A percentile compares a stretch with the other conserved stretches of the same genome.
Conservation (phyloP, 2,329 filamentous ascomycete species). For the Beauveria sp. region DNA sequence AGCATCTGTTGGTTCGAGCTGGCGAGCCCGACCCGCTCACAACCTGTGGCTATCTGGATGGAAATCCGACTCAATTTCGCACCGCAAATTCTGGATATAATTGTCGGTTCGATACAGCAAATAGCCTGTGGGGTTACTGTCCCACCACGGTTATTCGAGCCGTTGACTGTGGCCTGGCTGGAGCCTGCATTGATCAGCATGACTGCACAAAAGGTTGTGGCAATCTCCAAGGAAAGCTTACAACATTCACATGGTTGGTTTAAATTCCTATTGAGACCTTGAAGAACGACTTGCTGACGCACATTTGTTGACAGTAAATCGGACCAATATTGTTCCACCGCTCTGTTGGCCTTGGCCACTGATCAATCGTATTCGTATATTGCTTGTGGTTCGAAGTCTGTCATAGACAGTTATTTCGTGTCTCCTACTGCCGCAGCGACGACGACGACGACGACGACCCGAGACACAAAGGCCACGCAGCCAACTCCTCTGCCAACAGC, state of each 20-base stretch:
- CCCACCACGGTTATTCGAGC: constrained; percentile 1
- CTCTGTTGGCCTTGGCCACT: constrained; percentile 23
- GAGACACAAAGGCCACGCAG: constrained; percentile 9
- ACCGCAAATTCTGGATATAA: constrained; percentile 6
- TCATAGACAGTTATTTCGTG: constrained; percentile 19
- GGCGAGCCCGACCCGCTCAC: neutral
- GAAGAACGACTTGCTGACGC: neutral
- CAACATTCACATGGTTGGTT: constrained; percentile 29
- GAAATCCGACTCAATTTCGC: neutral
- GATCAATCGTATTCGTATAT: constrained; percentile 29
- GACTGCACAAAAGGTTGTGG: constrained; percentile 23
- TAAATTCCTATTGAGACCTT: neutral
- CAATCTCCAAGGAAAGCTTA: constrained; percentile 15
- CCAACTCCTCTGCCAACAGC: neutral
- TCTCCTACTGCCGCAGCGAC: constrained; percentile 13
- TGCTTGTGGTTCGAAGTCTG: constrained; percentile 22
- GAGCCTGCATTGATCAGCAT: constrained; percentile 1
- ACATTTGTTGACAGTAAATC: constrained; percentile 1
- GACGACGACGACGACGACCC: neutral
- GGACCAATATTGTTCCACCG: constrained; percentile 25
- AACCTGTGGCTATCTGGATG: constrained; percentile 10
- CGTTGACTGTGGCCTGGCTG: constrained; percentile 6
- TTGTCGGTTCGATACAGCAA: constrained; percentile 1
- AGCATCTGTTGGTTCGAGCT: neutral
- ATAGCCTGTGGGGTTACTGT: constrained; percentile 8